Base-by-base conservation (phyloP, 805 yeast species). In the Allodekkera sacchari region DNA sequence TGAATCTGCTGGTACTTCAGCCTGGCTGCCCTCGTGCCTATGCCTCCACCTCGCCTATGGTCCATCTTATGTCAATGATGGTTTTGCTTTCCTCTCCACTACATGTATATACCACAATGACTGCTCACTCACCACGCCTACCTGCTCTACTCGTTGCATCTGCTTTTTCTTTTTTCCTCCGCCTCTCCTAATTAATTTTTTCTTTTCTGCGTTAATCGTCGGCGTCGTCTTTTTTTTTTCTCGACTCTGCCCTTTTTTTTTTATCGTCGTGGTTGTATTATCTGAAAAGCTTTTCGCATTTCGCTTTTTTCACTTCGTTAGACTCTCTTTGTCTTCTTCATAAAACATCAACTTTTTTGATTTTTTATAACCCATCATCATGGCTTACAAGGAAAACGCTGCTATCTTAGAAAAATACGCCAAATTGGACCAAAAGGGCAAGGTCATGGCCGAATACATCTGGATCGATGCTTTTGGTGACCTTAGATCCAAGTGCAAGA, bases 381-480 rank as follows among this genome's bases (percentile, higher is more conserved):
- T 29, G 32, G 32, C 22, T 23, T 22, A 22, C 13, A 22, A 20
- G 10, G 77, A 72, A 61, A 83, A 85, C 68, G 79, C 95, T 35
- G 72, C 79, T 39, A 80, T 84, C 41, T 70, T 89, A 53, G 71
- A 77, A 54, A 89, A 88, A 66, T 89, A 89, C 57, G 56, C 82
- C 43, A 80, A 73, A 48, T 73, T 92, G 49, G 80, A 78, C 61
- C 96, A 88, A 70, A 71, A 76, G 48, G 95, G 95, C 43, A 71
- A 69, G 52, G 69, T 89, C 44, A 71, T 92, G 47, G 98, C 98
- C 42, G 98, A 92, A 65, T 92, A 92, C 68, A 78, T 92, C 61
- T 92, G 98, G 98, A 81, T 92, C 48, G 98, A 92, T 59, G 83
- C 95, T 47, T 71, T 81, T 44, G 95, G 95, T 57, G 74, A 77